Conservation (phyloP, 441 rosid genomes). For the Populus hybrid region DNA sequence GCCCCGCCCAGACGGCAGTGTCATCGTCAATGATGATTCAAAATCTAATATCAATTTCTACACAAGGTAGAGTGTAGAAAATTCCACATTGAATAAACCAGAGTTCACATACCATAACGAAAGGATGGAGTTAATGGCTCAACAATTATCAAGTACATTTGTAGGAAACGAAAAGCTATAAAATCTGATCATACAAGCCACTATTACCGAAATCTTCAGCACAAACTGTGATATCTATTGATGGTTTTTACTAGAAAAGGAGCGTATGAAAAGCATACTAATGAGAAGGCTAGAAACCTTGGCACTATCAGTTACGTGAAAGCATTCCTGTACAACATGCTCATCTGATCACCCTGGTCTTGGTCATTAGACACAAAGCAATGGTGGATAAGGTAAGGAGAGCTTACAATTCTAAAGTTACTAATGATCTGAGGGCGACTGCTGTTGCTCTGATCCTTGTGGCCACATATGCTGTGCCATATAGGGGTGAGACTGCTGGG, state of each 20-base stretch:
- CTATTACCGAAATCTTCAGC: not conserved
- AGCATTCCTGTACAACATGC: not conserved
- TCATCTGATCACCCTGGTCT: not conserved
- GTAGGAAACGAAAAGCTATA: not conserved
- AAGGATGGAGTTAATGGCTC: not conserved
- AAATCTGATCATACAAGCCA: not conserved
- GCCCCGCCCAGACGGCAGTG: too few species aligned
- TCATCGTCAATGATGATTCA: too few species aligned
- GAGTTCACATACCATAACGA: not conserved
- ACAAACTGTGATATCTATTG: not conserved
- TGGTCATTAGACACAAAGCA: constrained; percentile 1
- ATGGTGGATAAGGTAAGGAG: not conserved
- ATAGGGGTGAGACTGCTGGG: constrained; percentile 60
- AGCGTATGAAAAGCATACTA: not conserved
- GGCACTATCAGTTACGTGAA: not conserved
- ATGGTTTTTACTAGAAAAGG: not conserved
- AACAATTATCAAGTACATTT: not conserved
- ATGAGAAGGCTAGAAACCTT: not conserved
- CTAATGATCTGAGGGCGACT: constrained; percentile 60
- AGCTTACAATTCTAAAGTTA: constrained; percentile 22
- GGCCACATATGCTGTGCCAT: constrained; percentile 76
- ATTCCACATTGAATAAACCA: not conserved
- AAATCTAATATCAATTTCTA: too few species aligned
- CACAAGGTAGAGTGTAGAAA: not conserved
- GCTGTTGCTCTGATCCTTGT: constrained; percentile 62